Conservation (phyloP, 2,329 filamentous ascomycete genomes). For the Ambrosiella cleistominuta region DNA sequence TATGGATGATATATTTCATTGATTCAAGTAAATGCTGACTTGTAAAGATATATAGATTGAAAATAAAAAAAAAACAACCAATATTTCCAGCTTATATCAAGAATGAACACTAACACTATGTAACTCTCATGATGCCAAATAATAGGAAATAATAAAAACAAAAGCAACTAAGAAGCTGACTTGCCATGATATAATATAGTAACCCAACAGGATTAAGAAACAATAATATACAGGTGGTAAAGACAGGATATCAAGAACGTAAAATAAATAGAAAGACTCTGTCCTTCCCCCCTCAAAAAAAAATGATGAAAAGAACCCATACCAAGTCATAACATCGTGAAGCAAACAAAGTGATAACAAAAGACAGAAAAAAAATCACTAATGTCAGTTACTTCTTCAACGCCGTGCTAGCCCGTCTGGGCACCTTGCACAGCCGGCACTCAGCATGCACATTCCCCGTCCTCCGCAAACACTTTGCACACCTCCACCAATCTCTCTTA, state of each 20-base stretch:
- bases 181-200: not conserved
- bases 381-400: conserved; percentile 3
- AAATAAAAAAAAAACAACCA: no score
- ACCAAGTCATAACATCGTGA: not conserved
- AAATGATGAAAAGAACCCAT: not conserved
- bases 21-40: no score
- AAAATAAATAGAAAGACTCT: not conserved
- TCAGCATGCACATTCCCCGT: conserved; percentile 26
- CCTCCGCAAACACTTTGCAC: conserved; percentile 32
- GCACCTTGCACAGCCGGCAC: conserved; percentile 30
- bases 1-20: no score
- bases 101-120: not conserved
- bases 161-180: not conserved
- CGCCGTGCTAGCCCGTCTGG: conserved; percentile 31
- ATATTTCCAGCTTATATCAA: no score
- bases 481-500: conserved; percentile 35
- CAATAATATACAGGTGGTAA: not conserved
- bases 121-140: not conserved
- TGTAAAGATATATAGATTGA: no score
- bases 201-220: not conserved
- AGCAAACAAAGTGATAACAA: not conserved
- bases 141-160: not conserved
- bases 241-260: conserved; percentile 3
- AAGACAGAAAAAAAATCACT: not conserved
- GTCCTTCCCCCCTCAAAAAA: not conserved